A percentile compares a stretch with the other conserved stretches of the same genome.
These are phyloP conservation scores for Conticribra weissflogii DNA, from an alignment of 108 stramenopile genomes.

Conservation along the genomic window DNA sequence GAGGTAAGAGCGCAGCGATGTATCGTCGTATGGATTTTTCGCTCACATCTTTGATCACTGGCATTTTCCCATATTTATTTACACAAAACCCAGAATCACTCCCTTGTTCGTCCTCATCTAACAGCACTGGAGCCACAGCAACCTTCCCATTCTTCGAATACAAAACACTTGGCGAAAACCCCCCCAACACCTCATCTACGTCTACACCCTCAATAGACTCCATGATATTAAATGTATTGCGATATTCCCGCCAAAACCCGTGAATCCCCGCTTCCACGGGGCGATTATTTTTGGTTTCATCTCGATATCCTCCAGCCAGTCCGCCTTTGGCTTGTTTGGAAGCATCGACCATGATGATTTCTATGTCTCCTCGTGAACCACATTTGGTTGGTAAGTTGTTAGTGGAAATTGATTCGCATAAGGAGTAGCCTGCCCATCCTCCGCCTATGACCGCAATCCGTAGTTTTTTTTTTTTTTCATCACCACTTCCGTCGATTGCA, in stretches of 20 bases:
- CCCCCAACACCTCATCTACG: constrained; percentile 70
- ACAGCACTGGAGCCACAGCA: constrained; percentile 77
- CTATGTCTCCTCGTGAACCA: constrained; percentile 18
- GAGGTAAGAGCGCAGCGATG: constrained; percentile 63
- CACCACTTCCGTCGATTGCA: no score
- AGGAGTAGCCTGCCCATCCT: constrained; percentile 84
- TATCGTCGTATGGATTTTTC: constrained; percentile 29
- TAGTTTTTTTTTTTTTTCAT: constrained; percentile 20
- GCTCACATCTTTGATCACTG: constrained; percentile 11
- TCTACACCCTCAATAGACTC: constrained; percentile 61
- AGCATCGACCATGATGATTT: constrained; percentile 73
- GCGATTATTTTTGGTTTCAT: constrained; percentile 22
- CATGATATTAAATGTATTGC: constrained; percentile 80
- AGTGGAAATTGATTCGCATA: constrained; percentile 36
- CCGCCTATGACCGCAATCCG: constrained; percentile 72
- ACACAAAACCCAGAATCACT: neutral
- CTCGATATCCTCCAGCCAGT: constrained; percentile 68
- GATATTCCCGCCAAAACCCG: constrained; percentile 88
- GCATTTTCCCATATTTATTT: constrained; percentile 5
- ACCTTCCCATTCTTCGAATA: constrained; percentile 71
- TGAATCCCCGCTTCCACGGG: constrained; percentile 88
- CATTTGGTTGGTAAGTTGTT: constrained; percentile 21
- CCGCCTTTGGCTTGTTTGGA: constrained; percentile 70
- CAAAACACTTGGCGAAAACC: constrained; percentile 70
- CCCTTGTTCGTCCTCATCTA: constrained; percentile 22